Percentiles rank a stretch among this genome's conserved stretches.
phyloP scores from a whole-genome alignment of 2,329 filamentous ascomycete genomes.

The Aspergillus sp. region DNA sequence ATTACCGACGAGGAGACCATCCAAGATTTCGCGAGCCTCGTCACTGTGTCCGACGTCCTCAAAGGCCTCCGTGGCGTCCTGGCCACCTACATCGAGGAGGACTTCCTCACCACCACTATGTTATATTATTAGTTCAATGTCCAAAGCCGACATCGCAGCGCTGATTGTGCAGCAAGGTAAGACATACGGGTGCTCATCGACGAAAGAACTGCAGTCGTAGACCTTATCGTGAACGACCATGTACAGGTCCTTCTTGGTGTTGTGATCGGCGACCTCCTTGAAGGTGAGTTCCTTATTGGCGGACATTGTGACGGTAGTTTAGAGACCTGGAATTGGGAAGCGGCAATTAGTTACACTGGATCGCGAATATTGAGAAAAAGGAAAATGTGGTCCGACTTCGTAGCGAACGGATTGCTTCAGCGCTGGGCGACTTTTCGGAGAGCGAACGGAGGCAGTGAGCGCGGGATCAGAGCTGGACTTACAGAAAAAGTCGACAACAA shows the following conservation, averaged over 20 bases:
- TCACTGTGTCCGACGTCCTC: slow-evolving; percentile 99
- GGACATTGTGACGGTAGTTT: slow-evolving; percentile 43
- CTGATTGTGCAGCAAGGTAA: background rate
- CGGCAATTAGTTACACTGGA: slow-evolving; percentile 6
- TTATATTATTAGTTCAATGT: slow-evolving; percentile 1
- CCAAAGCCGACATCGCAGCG: background rate
- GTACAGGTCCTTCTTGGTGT: slow-evolving; percentile 88
- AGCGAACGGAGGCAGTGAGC: background rate
- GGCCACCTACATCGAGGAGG: slow-evolving; percentile 89
- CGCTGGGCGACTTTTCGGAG: background rate
- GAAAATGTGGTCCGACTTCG: background rate
- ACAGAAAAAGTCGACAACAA: background rate
- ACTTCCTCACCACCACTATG: slow-evolving; percentile 95
- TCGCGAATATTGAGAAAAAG: background rate
- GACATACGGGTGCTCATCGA: slow-evolving; percentile 92
- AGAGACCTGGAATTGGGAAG: background rate
- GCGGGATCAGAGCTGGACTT: slow-evolving; percentile 3
- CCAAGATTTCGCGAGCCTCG: slow-evolving; percentile 92
- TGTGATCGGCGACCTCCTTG: slow-evolving; percentile 80
- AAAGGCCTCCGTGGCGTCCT: slow-evolving; percentile 96
- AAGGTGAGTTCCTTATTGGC: slow-evolving; percentile 67
- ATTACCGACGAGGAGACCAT: slow-evolving; percentile 69
- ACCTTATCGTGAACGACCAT: slow-evolving; percentile 95
- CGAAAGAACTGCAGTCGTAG: slow-evolving; percentile 84
- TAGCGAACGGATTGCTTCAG: background rate